A percentile compares a stretch with the other conserved stretches of the same genome.
phyloP scores from a whole-genome alignment of 2,329 filamentous ascomycete genomes.

The Anthostomella pinea region DNA sequence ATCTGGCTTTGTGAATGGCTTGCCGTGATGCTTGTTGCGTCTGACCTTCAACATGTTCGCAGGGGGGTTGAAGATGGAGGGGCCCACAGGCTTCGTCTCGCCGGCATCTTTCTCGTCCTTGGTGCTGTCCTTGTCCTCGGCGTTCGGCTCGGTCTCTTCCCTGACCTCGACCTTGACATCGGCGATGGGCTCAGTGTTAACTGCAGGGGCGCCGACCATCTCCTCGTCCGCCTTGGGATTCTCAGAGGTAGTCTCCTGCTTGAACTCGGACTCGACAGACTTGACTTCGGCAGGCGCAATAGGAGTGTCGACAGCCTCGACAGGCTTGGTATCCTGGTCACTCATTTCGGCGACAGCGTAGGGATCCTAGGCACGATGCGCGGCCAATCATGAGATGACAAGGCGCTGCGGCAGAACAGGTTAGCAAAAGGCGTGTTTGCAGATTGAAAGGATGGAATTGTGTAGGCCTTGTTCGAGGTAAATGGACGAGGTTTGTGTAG shows the following conservation, averaged over 20 bases:
- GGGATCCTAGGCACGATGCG: neutral
- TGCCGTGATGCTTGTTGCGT: conserved; percentile 37
- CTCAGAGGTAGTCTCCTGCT: neutral
- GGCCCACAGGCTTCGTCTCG: conserved; percentile 6
- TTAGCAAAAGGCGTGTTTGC: conserved; percentile 3
- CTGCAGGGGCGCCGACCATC: conserved; percentile 1
- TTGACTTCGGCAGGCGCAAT: conserved; percentile 1
- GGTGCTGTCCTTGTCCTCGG: conserved; percentile 4
- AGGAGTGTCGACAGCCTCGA: conserved; percentile 31
- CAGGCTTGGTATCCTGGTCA: conserved; percentile 39
- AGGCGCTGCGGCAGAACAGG: no score
- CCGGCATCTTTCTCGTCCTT: conserved; percentile 16
- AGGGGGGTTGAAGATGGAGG: conserved; percentile 19
- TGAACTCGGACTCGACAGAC: conserved; percentile 2
- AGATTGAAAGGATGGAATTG: no score
- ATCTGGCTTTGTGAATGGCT: conserved; percentile 68
- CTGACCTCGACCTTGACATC: conserved; percentile 3
- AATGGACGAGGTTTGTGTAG: no score
- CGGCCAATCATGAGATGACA: conserved; percentile 1
- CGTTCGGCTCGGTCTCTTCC: no score
- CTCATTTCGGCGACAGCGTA: conserved; percentile 25
- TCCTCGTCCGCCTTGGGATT: no score
- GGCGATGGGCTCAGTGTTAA: neutral
- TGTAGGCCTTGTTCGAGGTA: no score
- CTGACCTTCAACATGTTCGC: conserved; percentile 43